Conservation (phyloP, 768 basidiomycete species). For the Lentinula sp. region DNA sequence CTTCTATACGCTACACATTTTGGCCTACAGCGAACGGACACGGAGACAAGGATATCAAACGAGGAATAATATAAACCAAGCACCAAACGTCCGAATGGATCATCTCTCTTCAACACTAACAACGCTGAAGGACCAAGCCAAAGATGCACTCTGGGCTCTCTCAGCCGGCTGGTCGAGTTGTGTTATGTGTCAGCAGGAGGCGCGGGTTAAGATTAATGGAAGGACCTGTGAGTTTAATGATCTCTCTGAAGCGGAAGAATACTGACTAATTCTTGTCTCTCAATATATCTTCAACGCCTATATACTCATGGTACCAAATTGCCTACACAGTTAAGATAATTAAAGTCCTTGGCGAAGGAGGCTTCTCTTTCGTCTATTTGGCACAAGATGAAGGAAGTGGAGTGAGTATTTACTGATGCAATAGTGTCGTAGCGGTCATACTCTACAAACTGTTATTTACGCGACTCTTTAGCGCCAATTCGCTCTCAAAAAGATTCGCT, state of each 20-base stretch:
- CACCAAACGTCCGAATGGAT: not conserved
- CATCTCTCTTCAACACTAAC: constrained; percentile 29
- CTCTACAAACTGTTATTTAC: constrained; percentile 1
- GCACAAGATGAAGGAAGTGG: constrained; percentile 84
- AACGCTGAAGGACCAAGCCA: constrained; percentile 64
- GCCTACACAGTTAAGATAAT: constrained; percentile 70
- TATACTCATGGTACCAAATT: too few relatives aligned
- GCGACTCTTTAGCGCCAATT: constrained; percentile 62
- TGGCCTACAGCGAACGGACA: too few relatives aligned
- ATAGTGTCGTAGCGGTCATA: not conserved
- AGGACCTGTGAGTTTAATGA: constrained; percentile 65
- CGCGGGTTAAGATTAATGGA: constrained; percentile 93
- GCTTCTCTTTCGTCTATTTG: constrained; percentile 88
- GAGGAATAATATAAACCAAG: not conserved
- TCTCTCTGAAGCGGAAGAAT: not conserved
- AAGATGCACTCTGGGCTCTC: constrained; percentile 78
- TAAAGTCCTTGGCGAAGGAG: constrained; percentile 93
- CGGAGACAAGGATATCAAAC: too few relatives aligned
- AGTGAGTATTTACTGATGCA: constrained; percentile 33
- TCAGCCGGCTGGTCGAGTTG: constrained; percentile 46
- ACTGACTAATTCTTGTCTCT: not conserved
- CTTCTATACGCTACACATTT: too few relatives aligned
- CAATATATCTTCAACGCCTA: not conserved
- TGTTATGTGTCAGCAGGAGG: constrained; percentile 64
- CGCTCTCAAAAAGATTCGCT: constrained; percentile 95